Base-by-base conservation (phyloP, 176 grass and related monocot species). In the Typha latifolia region DNA sequence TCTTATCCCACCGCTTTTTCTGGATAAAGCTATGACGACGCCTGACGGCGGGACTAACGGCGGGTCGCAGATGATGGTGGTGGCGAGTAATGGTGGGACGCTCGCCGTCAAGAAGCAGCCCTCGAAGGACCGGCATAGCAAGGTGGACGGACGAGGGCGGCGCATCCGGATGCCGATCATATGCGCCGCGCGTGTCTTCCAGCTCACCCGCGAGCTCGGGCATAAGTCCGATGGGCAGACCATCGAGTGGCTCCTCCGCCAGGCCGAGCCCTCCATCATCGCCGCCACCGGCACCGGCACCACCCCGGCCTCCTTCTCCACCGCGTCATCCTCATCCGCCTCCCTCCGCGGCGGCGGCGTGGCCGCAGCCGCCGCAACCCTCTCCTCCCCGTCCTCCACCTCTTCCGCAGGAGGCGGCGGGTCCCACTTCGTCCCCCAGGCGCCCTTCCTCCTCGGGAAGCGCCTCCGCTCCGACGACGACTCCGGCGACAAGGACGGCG, bases 151-250 rank as follows among this genome's bases (percentile, higher is more conserved):
- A 1, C 84, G 91, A 0, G 91, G 91, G 6, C 81, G 91, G 0
- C 86, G 91, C 69, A 96, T 96, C 66, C 84, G 91, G 26, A 96
- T 96, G 91, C 91, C 91, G 47, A 87, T 90, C 76, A 82, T 96
- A 64, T 96, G 91, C 65, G 91, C 91, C 13, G 91, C 91, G 0
- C 86, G 91, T 4, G 91, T 96, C 24, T 96, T 96, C 72, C 91
- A 96, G 72, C 79, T 96, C 63, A 96, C 87, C 14, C 84, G 91
- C 31, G 91, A 91, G 82, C 91, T 96, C 29, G 91, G 91, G 3
- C 91, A 96, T 82, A 96, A 91, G 79, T 96, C 91, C 61, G 91
- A 96, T 61, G 91, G 91, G 2, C 87, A 96, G 78, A 96, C 91
- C 74, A 96, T 96, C 64, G 91, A 96, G 79, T 59, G 53, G 53